Conservation (phyloP, 192 early-diverging fungal species). For the Podochytrium sp. region DNA sequence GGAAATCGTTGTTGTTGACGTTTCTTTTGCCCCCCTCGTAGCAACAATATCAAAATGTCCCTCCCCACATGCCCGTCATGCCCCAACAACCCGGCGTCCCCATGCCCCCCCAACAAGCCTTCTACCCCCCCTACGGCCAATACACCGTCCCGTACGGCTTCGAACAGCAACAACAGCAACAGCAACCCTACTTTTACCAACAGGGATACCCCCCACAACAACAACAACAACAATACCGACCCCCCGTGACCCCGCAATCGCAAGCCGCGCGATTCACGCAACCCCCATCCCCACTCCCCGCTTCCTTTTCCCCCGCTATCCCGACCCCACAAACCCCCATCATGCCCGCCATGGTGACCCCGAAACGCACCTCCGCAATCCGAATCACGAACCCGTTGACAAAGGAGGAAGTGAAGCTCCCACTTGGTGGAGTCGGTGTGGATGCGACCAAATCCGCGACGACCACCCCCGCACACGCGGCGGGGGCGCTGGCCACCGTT, state of each 20-base stretch:
- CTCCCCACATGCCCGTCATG: too few species aligned
- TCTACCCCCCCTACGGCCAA: constrained; percentile 2
- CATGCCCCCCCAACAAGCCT: background rate
- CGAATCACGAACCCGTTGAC: constrained; percentile 78
- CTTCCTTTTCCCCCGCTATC: too few species aligned
- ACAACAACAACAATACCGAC: constrained; percentile 1
- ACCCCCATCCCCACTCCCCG: constrained; percentile 17
- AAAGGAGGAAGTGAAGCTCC: constrained; percentile 68
- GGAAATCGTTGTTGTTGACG: too few species aligned
- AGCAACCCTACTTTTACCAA: background rate
- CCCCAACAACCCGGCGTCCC: constrained; percentile 3
- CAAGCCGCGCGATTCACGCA: constrained; percentile 18
- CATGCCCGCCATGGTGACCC: constrained; percentile 40
- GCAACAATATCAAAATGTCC: background rate
- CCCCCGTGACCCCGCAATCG: constrained; percentile 2
- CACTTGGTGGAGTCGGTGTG: constrained; percentile 42
- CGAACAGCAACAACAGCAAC: too few species aligned
- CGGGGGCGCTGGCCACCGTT: constrained; percentile 34
- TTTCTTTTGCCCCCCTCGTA: too few species aligned
- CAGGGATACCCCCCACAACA: background rate
- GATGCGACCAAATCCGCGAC: constrained; percentile 45
- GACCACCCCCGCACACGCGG: constrained; percentile 34
- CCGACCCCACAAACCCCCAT: constrained; percentile 14
- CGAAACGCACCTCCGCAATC: constrained; percentile 57
- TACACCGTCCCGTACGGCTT: constrained; percentile 5